Base-by-base conservation (phyloP, 1,139 yeast genomes). In the Candida dubliniensis region DNA sequence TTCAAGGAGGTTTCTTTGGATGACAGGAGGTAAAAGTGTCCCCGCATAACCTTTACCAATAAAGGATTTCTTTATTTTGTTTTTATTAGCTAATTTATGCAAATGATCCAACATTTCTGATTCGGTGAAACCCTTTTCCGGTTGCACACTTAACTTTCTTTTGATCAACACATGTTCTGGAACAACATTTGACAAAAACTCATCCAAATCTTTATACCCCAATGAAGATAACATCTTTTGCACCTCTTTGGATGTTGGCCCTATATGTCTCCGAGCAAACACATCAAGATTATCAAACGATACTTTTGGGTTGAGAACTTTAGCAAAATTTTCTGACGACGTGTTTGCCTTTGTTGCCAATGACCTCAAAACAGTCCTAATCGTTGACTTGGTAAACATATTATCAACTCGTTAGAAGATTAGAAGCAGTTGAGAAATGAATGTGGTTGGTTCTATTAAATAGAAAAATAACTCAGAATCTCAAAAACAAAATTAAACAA, bases 21-120 rank as follows among this genome's bases (percentile, higher is more conserved):
- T 87, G 35, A 91, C 97, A 3, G 96, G 87, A 0, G 99, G 99
- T 36, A 89, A 75, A 46, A 78, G 74, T 2, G 98, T 91, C 44
- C 96, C 96, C 56, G 88, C 87, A 67, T 93, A 93, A 36, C 99
- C 99, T 64, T 87, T 87, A 50, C 99, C 99, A 51, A 93, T 91
- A 56, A 84, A 85, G 24, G 91, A 80, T 63, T 81, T 81, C 45
- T 83, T 79, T 42, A 74, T 69, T 57, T 79, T 79, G 71, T 93
- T 93, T 63, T 89, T 84, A 42, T 73, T 64, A 1, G 97, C 96
- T 46, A 93, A 71, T 44, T 73, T 70, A 49, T 77, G 74, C 54
- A 91, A 72, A 54, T 87, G 84, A 1, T 74, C 74, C 42, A 89
- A 67, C 84, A 91, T 84, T 63, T 89, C 86, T 50, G 84, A 76